A percentile compares a stretch with the other conserved stretches of the same genome.
phyloP scores from a whole-genome alignment of 495 filamentous ascomycete genomes.

The Trichoderma orchidacearum region DNA sequence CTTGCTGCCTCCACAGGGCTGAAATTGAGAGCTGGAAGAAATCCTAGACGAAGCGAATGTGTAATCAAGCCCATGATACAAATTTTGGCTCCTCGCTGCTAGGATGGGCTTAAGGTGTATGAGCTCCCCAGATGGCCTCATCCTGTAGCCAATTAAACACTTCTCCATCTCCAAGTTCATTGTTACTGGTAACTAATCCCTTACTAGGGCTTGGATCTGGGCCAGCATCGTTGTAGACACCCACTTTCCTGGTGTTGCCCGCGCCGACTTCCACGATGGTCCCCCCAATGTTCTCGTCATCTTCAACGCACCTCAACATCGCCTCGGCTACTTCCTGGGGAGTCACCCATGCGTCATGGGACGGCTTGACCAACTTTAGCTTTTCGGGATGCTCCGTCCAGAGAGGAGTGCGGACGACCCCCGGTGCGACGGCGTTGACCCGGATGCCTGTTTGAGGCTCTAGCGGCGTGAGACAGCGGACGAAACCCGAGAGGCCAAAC shows the following conservation, averaged over 20 bases:
- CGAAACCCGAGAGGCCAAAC: constrained; percentile 44
- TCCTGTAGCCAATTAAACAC: background rate
- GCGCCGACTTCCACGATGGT: constrained; percentile 48
- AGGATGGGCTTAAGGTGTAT: background rate
- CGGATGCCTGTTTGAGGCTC: constrained; percentile 39
- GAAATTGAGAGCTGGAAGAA: background rate
- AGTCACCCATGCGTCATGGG: background rate
- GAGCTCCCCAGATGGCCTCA: background rate
- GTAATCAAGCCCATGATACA: background rate
- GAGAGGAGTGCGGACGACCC: constrained; percentile 47
- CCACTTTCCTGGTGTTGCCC: constrained; percentile 23
- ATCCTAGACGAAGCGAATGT: background rate
- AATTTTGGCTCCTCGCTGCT: background rate
- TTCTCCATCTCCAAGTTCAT: background rate
- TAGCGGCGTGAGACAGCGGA: constrained; percentile 38
- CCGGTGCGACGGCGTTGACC: constrained; percentile 52
- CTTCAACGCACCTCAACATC: constrained; percentile 6
- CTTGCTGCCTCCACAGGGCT: background rate
- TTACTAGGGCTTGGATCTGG: background rate
- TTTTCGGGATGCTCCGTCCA: constrained; percentile 59
- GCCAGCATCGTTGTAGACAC: background rate
- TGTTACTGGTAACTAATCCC: background rate
- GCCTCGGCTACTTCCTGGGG: constrained; percentile 7
- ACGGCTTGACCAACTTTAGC: constrained; percentile 27
- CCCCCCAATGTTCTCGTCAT: constrained; percentile 13